A percentile compares a stretch with the other conserved stretches of the same genome.
phyloP scores from a whole-genome alignment of 352 stramenopile species.

The Blastocystis sp. region DNA sequence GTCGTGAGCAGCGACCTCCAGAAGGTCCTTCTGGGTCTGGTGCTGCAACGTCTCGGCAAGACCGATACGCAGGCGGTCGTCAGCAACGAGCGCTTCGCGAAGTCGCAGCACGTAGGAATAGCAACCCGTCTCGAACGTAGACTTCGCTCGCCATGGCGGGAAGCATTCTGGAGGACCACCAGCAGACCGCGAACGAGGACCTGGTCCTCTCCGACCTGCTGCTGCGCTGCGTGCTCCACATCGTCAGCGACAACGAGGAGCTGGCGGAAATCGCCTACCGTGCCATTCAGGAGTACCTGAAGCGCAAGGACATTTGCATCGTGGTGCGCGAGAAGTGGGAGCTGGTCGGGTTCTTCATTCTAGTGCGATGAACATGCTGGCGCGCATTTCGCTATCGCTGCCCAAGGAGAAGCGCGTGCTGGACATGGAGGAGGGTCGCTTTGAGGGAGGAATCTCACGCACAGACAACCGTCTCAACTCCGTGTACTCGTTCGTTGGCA shows the following conservation, averaged over 20 bases:
- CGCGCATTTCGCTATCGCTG: constrained; percentile 46
- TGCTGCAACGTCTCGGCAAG: neutral
- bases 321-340: constrained; percentile 17
- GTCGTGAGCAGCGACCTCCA: constrained; percentile 6
- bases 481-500: constrained; percentile 50
- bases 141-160: constrained; percentile 47
- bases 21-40: constrained; percentile 35
- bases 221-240: constrained; percentile 47
- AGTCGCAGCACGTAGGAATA: constrained; percentile 40
- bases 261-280: constrained; percentile 43
- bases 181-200: neutral
- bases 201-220: constrained; percentile 45
- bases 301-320: neutral
- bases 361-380: constrained; percentile 37
- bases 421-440: neutral
- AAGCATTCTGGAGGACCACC: neutral
- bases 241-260: constrained; percentile 48
- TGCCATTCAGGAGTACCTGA: constrained; percentile 46
- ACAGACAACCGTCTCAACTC: neutral
- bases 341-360: neutral
- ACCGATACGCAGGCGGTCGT: neutral
- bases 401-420: neutral
- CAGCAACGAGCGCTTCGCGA: neutral
- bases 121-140: neutral
- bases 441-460: neutral